A percentile compares a stretch with the other conserved stretches of the same genome.
Evolutionary conservation across 257 asterid genomes (phyloP).

Genomic region (Ilex asprella): DNA sequence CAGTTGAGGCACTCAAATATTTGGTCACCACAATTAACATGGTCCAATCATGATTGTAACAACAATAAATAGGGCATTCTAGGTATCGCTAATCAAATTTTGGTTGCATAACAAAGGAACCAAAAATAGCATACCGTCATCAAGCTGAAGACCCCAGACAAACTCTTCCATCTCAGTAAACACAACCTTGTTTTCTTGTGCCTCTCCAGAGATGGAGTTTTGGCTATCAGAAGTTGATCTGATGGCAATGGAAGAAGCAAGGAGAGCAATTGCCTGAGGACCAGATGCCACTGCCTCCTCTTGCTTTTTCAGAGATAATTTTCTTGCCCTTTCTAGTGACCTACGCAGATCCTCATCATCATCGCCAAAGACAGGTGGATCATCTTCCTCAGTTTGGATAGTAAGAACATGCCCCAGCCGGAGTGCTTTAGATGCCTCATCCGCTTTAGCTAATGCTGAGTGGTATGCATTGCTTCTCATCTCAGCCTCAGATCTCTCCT

Average conservation of each 20-base stretch:
- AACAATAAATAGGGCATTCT: too few species aligned
- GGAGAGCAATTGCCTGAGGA: conserved; percentile 39
- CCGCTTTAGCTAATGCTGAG: conserved; percentile 78
- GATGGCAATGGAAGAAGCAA: conserved; percentile 42
- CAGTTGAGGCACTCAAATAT: too few species aligned
- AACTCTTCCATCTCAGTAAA: conserved; percentile 98
- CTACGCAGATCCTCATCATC: conserved; percentile 87
- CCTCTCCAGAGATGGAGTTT: conserved; percentile 41
- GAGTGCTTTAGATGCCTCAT: conserved; percentile 89
- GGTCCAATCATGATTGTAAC: too few species aligned
- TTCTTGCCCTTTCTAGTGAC: conserved; percentile 89
- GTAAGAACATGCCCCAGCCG: conserved; percentile 36
- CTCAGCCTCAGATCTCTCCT: conserved; percentile 70
- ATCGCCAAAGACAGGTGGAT: conserved; percentile 58
- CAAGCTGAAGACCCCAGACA: conserved; percentile 94
- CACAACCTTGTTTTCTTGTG: conserved; percentile 72
- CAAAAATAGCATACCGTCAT: conserved; percentile 50
- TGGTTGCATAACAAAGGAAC: background rate
- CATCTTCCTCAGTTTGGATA: conserved; percentile 51
- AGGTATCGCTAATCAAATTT: too few species aligned
- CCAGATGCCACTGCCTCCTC: conserved; percentile 41
- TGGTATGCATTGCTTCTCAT: conserved; percentile 69
- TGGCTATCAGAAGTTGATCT: conserved; percentile 33
- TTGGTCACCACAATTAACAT: too few species aligned
- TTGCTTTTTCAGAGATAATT: conserved; percentile 63